Evolutionary conservation across 1,284 basidiomycete genomes (phyloP).

Genomic region (Apiotrichum gracile): DNA sequence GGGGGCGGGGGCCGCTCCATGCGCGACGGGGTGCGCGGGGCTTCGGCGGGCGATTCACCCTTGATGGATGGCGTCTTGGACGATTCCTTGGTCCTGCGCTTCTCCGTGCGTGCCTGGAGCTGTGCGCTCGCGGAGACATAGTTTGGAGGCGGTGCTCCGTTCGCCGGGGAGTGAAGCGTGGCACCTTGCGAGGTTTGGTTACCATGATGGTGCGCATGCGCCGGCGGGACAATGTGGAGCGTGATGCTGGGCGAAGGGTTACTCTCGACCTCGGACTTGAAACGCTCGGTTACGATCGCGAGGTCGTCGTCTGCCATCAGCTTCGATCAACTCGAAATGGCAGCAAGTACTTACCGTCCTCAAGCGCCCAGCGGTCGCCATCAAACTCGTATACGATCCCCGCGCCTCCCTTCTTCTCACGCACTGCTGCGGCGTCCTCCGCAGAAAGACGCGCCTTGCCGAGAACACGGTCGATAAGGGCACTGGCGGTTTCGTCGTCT

Average conservation of each 20-base stretch:
- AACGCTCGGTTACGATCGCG: conserved; percentile 44
- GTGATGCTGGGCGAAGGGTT: conserved; percentile 23
- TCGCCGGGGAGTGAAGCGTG: conserved; percentile 1
- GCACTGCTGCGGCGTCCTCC: conserved; percentile 13
- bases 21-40: not conserved
- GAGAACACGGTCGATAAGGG: conserved; percentile 32
- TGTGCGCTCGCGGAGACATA: conserved; percentile 4
- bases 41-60: not conserved
- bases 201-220: conserved; percentile 8
- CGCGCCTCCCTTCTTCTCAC: conserved; percentile 25
- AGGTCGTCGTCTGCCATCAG: conserved; percentile 43
- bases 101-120: conserved; percentile 1
- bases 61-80: not conserved
- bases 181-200: not conserved
- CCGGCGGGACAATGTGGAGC: conserved; percentile 14
- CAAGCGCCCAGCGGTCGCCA: conserved; percentile 40
- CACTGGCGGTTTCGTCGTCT: conserved; percentile 33
- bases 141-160: conserved; percentile 3
- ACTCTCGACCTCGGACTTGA: conserved; percentile 27
- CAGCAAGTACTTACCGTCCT: conserved; percentile 41
- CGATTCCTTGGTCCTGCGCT: not conserved
- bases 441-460: conserved; percentile 24
- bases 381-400: conserved; percentile 45
- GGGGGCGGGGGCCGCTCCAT: not conserved
- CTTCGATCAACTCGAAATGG: not conserved